Evolutionary conservation across 208 protist genomes (phyloP).

Genomic region (Acanthamoeba culbertsoni): DNA sequence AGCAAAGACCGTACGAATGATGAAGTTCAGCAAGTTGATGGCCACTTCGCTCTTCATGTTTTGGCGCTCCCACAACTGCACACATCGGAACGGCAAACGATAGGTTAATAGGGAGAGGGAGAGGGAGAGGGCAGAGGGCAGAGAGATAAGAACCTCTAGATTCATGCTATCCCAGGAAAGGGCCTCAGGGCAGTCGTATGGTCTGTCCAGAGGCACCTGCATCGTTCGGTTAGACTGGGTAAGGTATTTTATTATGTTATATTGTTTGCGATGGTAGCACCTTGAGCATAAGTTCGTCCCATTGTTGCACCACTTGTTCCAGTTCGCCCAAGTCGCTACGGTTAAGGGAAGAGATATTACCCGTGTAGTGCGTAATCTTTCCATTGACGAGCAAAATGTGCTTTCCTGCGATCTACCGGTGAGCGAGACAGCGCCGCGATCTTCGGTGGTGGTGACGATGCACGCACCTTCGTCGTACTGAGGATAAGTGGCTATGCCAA

Average conservation of each 20-base stretch:
- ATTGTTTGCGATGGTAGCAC: too few relatives aligned
- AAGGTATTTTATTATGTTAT: too few relatives aligned
- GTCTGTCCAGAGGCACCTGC: not conserved
- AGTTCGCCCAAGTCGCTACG: not conserved
- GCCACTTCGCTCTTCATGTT: constrained; percentile 57
- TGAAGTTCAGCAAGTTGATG: constrained; percentile 50
- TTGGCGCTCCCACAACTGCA: constrained; percentile 18
- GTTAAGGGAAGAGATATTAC: constrained; percentile 52
- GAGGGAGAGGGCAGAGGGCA: not conserved
- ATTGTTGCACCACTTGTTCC: not conserved
- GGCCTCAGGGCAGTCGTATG: not conserved
- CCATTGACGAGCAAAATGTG: constrained; percentile 64
- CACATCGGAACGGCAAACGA: too few relatives aligned
- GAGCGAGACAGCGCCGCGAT: too few relatives aligned
- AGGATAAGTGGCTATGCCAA: not conserved
- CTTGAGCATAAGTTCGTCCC: constrained; percentile 42
- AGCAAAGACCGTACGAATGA: constrained; percentile 56
- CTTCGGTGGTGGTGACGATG: not conserved
- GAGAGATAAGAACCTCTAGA: not conserved
- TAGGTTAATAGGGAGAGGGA: not conserved
- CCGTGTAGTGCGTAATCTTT: not conserved
- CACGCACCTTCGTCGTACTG: constrained; percentile 47
- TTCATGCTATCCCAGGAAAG: not conserved
- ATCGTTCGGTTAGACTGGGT: not conserved
- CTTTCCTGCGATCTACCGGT: constrained; percentile 46